Evolutionary conservation across 805 yeast species (phyloP).

Genomic region (Millerozyma miso): DNA sequence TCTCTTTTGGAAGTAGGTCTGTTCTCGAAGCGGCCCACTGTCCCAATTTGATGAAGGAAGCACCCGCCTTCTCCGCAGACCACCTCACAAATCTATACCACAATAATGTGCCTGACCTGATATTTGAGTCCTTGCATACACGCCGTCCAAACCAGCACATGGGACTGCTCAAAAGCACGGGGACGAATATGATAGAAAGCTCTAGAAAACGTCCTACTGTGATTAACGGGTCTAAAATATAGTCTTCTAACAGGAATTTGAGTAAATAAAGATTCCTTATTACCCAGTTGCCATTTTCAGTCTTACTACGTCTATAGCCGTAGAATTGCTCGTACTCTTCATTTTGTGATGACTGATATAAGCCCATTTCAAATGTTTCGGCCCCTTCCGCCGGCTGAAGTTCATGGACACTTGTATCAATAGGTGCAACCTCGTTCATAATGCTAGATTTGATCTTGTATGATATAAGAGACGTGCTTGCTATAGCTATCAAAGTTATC

Average conservation of each 20-base stretch:
- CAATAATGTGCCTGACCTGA: slow-evolving; percentile 55
- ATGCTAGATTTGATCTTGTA: slow-evolving; percentile 1
- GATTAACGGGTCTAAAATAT: slow-evolving; percentile 62
- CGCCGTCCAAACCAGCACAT: slow-evolving; percentile 52
- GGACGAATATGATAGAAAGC: slow-evolving; percentile 61
- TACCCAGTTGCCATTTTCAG: slow-evolving; percentile 16
- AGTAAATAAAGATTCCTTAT: slow-evolving; percentile 34
- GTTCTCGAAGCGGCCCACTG: slow-evolving; percentile 99
- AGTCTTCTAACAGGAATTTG: slow-evolving; percentile 46
- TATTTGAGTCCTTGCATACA: slow-evolving; percentile 24
- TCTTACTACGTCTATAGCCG: slow-evolving; percentile 25
- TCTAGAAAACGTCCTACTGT: slow-evolving; percentile 69
- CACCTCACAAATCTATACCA: slow-evolving; percentile 70
- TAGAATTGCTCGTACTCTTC: slow-evolving; percentile 43
- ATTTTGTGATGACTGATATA: slow-evolving; percentile 54
- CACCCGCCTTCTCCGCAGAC: slow-evolving; percentile 82
- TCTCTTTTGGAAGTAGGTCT: slow-evolving; percentile 76
- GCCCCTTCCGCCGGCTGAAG: slow-evolving; percentile 44
- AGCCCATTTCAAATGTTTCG: slow-evolving; percentile 68
- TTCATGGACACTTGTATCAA: slow-evolving; percentile 32
- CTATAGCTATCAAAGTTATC: slow-evolving; percentile 5
- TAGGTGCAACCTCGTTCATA: slow-evolving; percentile 28
- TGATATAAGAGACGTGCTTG: slow-evolving; percentile 2
- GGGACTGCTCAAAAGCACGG: slow-evolving; percentile 66
- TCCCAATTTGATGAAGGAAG: slow-evolving; percentile 86